Percentiles rank a stretch among this genome's conserved stretches.
Conservation (phyloP, 2,329 filamentous ascomycete species). For the Endoconidiophora laricicola region DNA sequence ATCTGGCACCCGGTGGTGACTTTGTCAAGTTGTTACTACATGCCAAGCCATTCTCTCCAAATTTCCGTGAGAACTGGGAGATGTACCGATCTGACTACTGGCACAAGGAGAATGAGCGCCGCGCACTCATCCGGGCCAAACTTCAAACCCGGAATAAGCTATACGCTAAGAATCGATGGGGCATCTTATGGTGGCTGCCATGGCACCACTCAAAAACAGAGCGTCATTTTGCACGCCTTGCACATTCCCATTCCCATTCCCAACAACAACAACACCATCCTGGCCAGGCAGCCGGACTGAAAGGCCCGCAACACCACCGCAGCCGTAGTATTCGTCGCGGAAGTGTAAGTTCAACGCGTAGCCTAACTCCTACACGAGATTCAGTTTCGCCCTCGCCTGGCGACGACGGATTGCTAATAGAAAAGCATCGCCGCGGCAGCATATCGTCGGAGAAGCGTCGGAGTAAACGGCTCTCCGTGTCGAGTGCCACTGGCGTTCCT, state of each 20-base stretch:
- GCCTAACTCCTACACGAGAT: constrained; percentile 32
- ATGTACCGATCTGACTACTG: constrained; percentile 87
- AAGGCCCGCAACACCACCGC: constrained; percentile 27
- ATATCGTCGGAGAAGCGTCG: constrained; percentile 9
- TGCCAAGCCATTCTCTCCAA: constrained; percentile 86
- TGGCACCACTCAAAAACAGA: constrained; percentile 32
- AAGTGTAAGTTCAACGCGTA: constrained; percentile 35
- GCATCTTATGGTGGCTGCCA: constrained; percentile 77
- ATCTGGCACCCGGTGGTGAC: constrained; percentile 77
- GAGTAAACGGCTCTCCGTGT: constrained; percentile 10
- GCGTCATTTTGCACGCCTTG: constrained; percentile 13
- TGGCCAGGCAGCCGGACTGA: constrained; percentile 23
- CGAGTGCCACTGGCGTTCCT: not conserved
- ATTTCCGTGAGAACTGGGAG: constrained; percentile 95
- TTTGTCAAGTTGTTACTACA: constrained; percentile 80
- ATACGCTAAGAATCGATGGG: constrained; percentile 48
- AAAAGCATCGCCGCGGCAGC: constrained; percentile 5
- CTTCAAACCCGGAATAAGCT: constrained; percentile 52
- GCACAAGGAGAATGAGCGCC: constrained; percentile 88
- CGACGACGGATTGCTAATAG: constrained; percentile 19
- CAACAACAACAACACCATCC: no score
- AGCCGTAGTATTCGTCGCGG: constrained; percentile 36
- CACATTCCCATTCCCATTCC: constrained; percentile 20
- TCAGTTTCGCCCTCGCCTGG: not conserved
- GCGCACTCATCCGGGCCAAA: constrained; percentile 53